A percentile compares a stretch with the other conserved stretches of the same genome.
These are phyloP conservation scores for Trametes versicolor DNA, from an alignment of 1,284 basidiomycete genomes.

Conservation along the genomic window DNA sequence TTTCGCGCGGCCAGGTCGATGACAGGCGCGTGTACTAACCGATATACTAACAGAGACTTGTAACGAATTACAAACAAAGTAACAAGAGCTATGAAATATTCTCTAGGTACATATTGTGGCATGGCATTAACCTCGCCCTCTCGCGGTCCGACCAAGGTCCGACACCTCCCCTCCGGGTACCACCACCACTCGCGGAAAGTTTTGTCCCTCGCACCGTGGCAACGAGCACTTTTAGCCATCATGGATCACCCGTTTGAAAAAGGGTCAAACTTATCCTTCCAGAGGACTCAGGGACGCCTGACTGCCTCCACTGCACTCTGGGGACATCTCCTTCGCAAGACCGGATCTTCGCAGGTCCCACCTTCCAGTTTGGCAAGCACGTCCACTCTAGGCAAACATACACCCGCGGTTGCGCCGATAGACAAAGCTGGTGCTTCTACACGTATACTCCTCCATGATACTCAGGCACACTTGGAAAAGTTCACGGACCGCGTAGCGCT, in stretches of 20 bases:
- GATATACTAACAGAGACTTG: slow-evolving; percentile 29
- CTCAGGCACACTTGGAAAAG: slow-evolving; percentile 68
- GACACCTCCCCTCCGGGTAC: no score
- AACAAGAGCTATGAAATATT: no score
- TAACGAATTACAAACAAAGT: no score
- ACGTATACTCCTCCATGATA: slow-evolving; percentile 74
- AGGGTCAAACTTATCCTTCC: neutral
- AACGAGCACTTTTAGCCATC: no score
- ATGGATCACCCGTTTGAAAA: neutral
- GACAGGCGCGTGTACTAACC: slow-evolving; percentile 29
- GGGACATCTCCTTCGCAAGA: slow-evolving; percentile 44
- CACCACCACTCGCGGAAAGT: no score
- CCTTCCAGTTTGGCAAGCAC: slow-evolving; percentile 17
- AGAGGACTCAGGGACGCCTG: neutral
- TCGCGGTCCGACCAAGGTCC: no score
- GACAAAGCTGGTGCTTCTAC: slow-evolving; percentile 74
- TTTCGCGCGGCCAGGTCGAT: slow-evolving; percentile 45
- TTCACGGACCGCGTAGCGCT: slow-evolving; percentile 60
- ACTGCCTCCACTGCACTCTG: slow-evolving; percentile 40
- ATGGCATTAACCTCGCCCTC: no score
- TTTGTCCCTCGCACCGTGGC: no score
- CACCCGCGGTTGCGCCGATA: slow-evolving; percentile 56
- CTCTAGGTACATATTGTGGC: no score
- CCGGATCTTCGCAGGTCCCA: slow-evolving; percentile 25
- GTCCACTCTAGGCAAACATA: slow-evolving; percentile 14